Evolutionary conservation across 2,329 filamentous ascomycete species (phyloP).

Genomic region (Aspergillus melleus): DNA sequence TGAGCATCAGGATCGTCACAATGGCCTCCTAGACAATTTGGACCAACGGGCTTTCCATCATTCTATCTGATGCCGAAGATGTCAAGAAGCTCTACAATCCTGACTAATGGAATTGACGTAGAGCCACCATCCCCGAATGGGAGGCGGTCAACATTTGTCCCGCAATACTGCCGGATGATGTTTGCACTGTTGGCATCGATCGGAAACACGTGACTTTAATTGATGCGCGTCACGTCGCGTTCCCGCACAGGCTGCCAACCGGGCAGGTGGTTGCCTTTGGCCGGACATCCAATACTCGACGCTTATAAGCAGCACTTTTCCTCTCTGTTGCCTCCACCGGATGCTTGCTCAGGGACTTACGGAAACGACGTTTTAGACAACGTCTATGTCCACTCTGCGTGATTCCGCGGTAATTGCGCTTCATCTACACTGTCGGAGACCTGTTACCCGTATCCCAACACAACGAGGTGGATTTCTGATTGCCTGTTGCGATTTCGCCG

Average conservation of each 20-base stretch:
- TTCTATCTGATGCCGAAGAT: neutral
- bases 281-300: neutral
- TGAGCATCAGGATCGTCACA: neutral
- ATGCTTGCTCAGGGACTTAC: neutral
- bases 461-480: conserved; percentile 1
- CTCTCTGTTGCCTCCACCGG: neutral
- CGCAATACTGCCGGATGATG: neutral
- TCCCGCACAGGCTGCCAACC: conserved; percentile 9
- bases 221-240: conserved; percentile 24
- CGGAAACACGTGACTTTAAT: conserved; percentile 18
- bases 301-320: neutral
- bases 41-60: neutral
- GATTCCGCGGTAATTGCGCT: conserved; percentile 12
- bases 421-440: conserved; percentile 10
- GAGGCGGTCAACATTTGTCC: neutral
- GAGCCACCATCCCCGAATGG: neutral
- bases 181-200: neutral
- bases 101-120: neutral
- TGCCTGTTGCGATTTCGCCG: neutral
- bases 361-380: conserved; percentile 5
- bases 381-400: conserved; percentile 18
- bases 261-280: conserved; percentile 10
- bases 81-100: neutral
- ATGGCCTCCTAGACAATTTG: no score
- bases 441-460: conserved; percentile 6